Base-by-base conservation (phyloP, 2,329 filamentous ascomycete species). In the Orbilia quercus region DNA sequence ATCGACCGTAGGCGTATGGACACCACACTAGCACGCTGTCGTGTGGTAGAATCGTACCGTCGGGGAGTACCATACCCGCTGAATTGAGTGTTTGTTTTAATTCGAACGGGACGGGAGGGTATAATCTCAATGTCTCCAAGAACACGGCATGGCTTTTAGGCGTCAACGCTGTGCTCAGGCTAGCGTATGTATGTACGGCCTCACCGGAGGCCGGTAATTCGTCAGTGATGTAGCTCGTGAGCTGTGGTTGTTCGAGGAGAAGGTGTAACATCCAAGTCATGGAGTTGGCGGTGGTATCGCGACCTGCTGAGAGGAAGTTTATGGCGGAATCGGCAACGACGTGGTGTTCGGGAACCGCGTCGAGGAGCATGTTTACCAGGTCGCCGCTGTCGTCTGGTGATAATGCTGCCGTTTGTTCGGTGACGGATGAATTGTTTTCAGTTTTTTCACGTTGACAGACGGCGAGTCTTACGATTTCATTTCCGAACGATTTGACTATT, bases 41-140 rank as follows among this genome's bases (percentile, higher is more conserved):
- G 25, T 80, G 78, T 0, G 86, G 86, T 2, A 90, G 81, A 50
- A 82, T 84, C 0, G 87, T 89, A 2, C 86, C 86, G 76, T 89
- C 87, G 0, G 87, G 87, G 16, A 73, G 42, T 14, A 23, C 22
- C 28, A 73, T 62, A 9, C 69, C 69, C 0, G 28, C 16, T 4
- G 60, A 20, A 23, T 66, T 73, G 1, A 90, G 82, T 0, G 83
- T 84, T 79, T 90, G 86, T 78, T 87, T 88, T 75, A 90, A 85
- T 77, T 90, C 88, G 72, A 90, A 87, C 0, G 88, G 88, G 25
- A 90, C 85, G 1, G 87, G 87, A 1, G 88, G 88, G 75, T 85
- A 88, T 5, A 89, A 81, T 2, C 88, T 84, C 1, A 90, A 80
- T 1, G 85, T 79, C 77, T 90, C 88, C 79, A 88, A 87, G 77